These are phyloP conservation scores for Suillus brevipes DNA, from an alignment of 768 basidiomycete genomes.

Conservation along the genomic window DNA sequence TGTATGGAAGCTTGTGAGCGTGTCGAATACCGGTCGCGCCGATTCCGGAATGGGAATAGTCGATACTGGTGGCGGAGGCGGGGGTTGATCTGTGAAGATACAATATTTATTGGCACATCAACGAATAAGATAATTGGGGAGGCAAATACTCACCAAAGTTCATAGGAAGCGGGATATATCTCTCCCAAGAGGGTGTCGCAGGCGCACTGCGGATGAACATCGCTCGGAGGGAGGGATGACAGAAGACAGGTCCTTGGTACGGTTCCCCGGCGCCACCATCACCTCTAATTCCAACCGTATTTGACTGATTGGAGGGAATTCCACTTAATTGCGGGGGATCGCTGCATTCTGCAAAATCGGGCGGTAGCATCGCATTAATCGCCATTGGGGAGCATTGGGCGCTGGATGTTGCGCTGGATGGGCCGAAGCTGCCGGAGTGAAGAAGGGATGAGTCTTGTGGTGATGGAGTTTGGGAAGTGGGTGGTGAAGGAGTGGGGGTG, in stretches of 20 bases:
- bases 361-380: conserved; percentile 22
- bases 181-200: conserved; percentile 7
- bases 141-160: neutral
- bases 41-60: conserved; percentile 11
- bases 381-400: conserved; percentile 26
- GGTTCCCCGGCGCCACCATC: conserved; percentile 4
- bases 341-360: conserved; percentile 18
- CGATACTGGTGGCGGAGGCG: neutral
- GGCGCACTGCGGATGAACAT: conserved; percentile 6
- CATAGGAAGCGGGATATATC: conserved; percentile 4
- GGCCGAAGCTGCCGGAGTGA: conserved; percentile 5
- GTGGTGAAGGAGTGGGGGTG: conserved; percentile 29
- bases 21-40: conserved; percentile 50
- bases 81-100: conserved; percentile 4
- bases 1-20: conserved; percentile 63
- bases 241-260: conserved; percentile 4
- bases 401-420: conserved; percentile 10
- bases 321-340: conserved; percentile 16
- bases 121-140: neutral
- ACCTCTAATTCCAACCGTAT: conserved; percentile 6
- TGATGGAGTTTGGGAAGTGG: conserved; percentile 29
- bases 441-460: conserved; percentile 25
- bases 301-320: neutral
- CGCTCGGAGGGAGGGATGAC: conserved; percentile 3
- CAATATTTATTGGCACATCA: neutral